Percentiles rank a stretch among this genome's conserved stretches.
phyloP scores from a whole-genome alignment of 1,139 yeast genomes.

The Nadsonia starkeyi-henricii region DNA sequence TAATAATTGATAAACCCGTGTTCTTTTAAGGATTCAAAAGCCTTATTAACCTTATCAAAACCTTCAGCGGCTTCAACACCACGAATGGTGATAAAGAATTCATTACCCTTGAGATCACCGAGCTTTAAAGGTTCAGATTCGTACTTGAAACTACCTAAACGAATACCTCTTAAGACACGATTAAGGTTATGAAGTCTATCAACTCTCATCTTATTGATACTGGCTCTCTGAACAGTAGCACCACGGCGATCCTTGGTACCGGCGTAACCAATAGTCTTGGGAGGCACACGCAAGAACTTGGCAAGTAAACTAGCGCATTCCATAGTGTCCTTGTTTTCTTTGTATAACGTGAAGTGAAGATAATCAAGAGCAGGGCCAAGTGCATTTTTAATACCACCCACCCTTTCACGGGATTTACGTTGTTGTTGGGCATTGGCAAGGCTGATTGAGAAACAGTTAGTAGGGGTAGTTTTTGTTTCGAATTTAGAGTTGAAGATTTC shows the following conservation, averaged over 20 bases:
- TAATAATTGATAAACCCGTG: slow-evolving; percentile 84
- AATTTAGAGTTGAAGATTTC: slow-evolving; percentile 58
- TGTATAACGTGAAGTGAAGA: slow-evolving; percentile 70
- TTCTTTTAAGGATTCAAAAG: slow-evolving; percentile 44
- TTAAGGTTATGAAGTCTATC: slow-evolving; percentile 69
- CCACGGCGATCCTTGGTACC: slow-evolving; percentile 98
- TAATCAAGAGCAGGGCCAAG: slow-evolving; percentile 34
- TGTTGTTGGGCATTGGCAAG: slow-evolving; percentile 9
- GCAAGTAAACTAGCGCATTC: slow-evolving; percentile 71
- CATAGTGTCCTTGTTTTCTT: slow-evolving; percentile 96
- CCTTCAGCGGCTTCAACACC: slow-evolving; percentile 33
- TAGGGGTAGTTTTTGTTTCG: slow-evolving; percentile 73
- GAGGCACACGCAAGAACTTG: slow-evolving; percentile 58
- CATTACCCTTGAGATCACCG: slow-evolving; percentile 82
- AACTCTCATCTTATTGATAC: slow-evolving; percentile 58
- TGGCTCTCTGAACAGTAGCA: slow-evolving; percentile 76
- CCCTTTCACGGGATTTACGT: slow-evolving; percentile 5
- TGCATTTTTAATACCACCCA: slow-evolving; percentile 27
- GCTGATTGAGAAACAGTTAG: slow-evolving; percentile 29
- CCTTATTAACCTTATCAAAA: slow-evolving; percentile 27
- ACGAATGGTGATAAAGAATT: slow-evolving; percentile 70
- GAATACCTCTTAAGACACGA: slow-evolving; percentile 56
- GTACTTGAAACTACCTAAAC: slow-evolving; percentile 66
- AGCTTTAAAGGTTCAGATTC: slow-evolving; percentile 47
- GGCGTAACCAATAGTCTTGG: slow-evolving; percentile 61